phyloP scores from a whole-genome alignment of 257 asterid species.

The Leptodermis oblonga region DNA sequence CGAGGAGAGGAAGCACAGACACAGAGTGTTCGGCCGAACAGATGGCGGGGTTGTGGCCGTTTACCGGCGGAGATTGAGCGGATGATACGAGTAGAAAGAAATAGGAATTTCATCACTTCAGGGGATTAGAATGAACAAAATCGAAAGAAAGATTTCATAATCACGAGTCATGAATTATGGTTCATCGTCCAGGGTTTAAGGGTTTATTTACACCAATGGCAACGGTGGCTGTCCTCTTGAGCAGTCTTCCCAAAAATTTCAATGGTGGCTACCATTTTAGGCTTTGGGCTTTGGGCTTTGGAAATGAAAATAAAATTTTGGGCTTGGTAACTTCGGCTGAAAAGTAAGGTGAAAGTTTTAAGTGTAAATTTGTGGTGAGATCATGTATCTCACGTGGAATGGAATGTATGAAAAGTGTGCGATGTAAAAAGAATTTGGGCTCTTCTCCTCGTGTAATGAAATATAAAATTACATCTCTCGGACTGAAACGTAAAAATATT shows the following conservation, averaged over 20 bases:
- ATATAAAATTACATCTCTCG: too few relatives aligned
- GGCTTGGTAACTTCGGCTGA: background rate
- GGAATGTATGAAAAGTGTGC: too few relatives aligned
- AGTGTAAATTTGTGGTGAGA: too few relatives aligned
- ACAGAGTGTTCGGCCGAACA: background rate
- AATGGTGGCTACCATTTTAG: background rate
- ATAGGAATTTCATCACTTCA: slow-evolving; percentile 22
- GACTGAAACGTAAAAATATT: too few relatives aligned
- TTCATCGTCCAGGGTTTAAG: background rate
- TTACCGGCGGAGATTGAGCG: slow-evolving; percentile 23
- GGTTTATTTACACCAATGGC: background rate
- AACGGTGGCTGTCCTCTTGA: too few relatives aligned
- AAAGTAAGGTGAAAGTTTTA: too few relatives aligned
- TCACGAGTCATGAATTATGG: background rate
- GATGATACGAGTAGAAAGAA: background rate
- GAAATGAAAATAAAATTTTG: background rate
- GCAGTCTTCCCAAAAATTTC: background rate
- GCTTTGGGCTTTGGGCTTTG: background rate
- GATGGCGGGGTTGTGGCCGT: slow-evolving; percentile 5
- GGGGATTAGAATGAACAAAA: background rate
- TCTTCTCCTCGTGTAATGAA: too few relatives aligned
- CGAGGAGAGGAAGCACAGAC: slow-evolving; percentile 1
- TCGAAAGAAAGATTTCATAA: background rate
- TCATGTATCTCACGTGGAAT: too few relatives aligned
- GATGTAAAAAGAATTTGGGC: too few relatives aligned